Conservation (phyloP, 768 basidiomycete species). For the Porphyrellus cyaneotinctus region DNA sequence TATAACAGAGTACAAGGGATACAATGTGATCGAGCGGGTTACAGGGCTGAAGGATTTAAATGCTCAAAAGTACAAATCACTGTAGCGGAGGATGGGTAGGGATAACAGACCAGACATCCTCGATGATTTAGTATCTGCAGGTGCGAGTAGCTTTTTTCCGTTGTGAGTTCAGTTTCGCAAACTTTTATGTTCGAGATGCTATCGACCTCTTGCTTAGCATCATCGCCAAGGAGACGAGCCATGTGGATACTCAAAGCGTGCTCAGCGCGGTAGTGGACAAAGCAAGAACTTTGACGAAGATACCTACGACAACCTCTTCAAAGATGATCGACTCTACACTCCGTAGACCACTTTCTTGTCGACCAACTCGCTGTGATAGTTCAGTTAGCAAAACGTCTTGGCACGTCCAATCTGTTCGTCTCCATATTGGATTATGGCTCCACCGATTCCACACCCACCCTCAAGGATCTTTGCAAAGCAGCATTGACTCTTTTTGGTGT, state of each 20-base stretch:
- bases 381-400: constrained; percentile 88
- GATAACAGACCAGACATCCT: constrained; percentile 84
- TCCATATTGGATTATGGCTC: constrained; percentile 98
- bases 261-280: constrained; percentile 83
- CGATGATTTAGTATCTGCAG: constrained; percentile 67
- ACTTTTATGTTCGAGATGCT: not conserved
- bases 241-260: constrained; percentile 88
- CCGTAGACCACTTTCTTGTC: constrained; percentile 97
- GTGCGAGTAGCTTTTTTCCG: constrained; percentile 83
- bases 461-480: constrained; percentile 92
- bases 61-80: constrained; percentile 81
- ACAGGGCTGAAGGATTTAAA: constrained; percentile 69
- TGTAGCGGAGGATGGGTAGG: constrained; percentile 85
- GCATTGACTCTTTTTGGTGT: constrained; percentile 91
- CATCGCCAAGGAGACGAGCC: constrained; percentile 72
- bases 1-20: constrained; percentile 45
- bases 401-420: constrained; percentile 87
- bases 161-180: constrained; percentile 53
- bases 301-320: constrained; percentile 84
- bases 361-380: constrained; percentile 98
- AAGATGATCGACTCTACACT: constrained; percentile 88
- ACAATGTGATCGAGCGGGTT: constrained; percentile 64
- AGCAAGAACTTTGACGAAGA: constrained; percentile 68
- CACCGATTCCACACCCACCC: constrained; percentile 89
- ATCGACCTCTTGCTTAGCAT: constrained; percentile 48